Conservation (phyloP, 768 basidiomycete genomes). For the Pleurotus tuber-regium region DNA sequence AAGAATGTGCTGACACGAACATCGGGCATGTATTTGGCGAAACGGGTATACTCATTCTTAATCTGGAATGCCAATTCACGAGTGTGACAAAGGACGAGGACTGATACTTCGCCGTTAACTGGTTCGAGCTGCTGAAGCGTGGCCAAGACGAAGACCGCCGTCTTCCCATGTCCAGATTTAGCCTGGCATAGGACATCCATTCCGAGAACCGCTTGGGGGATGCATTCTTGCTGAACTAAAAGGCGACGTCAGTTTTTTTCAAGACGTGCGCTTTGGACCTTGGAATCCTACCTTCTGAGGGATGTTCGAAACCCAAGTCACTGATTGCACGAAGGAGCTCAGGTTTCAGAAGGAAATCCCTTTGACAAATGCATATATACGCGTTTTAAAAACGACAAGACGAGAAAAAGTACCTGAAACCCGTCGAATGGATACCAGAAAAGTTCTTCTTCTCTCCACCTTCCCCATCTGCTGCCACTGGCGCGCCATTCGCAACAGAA, state of each 20-base stretch:
- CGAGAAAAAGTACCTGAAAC: slow-evolving; percentile 73
- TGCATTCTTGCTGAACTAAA: slow-evolving; percentile 98
- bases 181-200: slow-evolving; percentile 99
- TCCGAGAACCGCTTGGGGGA: slow-evolving; percentile 97
- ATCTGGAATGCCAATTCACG: slow-evolving; percentile 99
- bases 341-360: slow-evolving; percentile 97
- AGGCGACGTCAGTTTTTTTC: slow-evolving; percentile 5
- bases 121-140: slow-evolving; percentile 98
- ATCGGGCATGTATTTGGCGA: slow-evolving; percentile 99
- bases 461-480: slow-evolving; percentile 46
- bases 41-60: slow-evolving; percentile 99
- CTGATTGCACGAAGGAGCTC: slow-evolving; percentile 96
- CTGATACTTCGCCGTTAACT: slow-evolving; percentile 96
- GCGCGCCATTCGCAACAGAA: slow-evolving; percentile 47
- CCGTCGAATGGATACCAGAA: slow-evolving; percentile 99
- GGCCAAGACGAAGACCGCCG: slow-evolving; percentile 97
- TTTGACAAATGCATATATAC: slow-evolving; percentile 29
- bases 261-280: not conserved
- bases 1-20: slow-evolving; percentile 98
- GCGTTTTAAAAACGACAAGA: slow-evolving; percentile 10
- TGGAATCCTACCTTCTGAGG: slow-evolving; percentile 84
- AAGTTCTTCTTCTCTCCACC: slow-evolving; percentile 96
- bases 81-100: slow-evolving; percentile 97
- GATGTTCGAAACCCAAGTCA: slow-evolving; percentile 99
- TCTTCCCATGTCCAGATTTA: slow-evolving; percentile 98